Conservation (phyloP, 371 early-diverging fungal genomes). For the Mortierella sp. region DNA sequence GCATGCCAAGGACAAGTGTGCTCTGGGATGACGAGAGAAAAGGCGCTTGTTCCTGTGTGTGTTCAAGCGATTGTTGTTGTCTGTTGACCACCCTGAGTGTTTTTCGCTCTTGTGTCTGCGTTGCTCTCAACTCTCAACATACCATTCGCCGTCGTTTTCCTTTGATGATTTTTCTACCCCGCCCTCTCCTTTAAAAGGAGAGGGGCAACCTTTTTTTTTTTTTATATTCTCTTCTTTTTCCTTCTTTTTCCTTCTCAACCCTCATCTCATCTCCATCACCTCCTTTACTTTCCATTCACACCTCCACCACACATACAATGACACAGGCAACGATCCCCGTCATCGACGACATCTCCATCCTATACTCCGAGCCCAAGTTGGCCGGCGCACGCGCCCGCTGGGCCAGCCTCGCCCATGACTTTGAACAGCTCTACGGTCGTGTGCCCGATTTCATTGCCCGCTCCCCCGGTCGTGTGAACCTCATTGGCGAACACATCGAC, state of each 20-base stretch:
- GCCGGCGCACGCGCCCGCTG: constrained; percentile 44
- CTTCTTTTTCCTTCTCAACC: neutral
- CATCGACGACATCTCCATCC: constrained; percentile 51
- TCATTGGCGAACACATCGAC: constrained; percentile 97
- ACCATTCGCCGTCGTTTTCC: neutral
- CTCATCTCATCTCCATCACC: constrained; percentile 1
- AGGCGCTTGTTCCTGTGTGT: neutral
- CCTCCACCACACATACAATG: neutral
- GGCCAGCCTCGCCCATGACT: constrained; percentile 63
- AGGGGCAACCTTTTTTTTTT: neutral
- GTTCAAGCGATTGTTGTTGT: neutral
- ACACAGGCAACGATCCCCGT: constrained; percentile 33
- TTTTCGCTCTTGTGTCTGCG: neutral
- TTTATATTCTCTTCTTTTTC: neutral
- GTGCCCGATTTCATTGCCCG: constrained; percentile 88
- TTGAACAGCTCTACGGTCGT: constrained; percentile 72
- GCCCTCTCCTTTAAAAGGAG: neutral
- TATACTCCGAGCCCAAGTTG: constrained; percentile 52
- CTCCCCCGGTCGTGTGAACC: constrained; percentile 94
- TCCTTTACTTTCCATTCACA: neutral
- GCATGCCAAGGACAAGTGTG: neutral
- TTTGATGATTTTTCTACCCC: constrained; percentile 5
- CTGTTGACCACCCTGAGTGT: neutral
- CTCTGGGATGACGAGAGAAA: too few species aligned
- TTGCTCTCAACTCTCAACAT: neutral